Conservation (phyloP, 2,329 filamentous ascomycete genomes). For the Aureobasidium namibiae region DNA sequence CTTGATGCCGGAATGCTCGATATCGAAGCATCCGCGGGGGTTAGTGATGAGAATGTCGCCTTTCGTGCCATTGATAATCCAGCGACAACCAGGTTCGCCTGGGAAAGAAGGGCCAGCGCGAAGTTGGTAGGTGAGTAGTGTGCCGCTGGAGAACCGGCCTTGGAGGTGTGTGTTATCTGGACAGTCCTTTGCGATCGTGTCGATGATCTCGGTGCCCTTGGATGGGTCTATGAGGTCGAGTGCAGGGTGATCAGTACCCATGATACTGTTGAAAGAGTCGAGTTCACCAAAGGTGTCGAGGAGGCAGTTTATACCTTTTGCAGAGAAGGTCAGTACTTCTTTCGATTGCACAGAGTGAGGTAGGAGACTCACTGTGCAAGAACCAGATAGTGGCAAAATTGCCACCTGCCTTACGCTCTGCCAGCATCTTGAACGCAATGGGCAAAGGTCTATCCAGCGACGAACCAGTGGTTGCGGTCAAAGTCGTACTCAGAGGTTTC, state of each 20-base stretch:
- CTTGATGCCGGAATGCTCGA: background rate
- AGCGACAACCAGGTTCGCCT: constrained; percentile 38
- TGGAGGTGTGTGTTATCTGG: constrained; percentile 38
- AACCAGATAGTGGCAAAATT: constrained; percentile 33
- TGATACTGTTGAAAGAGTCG: constrained; percentile 29
- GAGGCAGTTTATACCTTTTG: background rate
- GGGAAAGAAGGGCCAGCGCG: constrained; percentile 45
- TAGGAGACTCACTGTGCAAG: constrained; percentile 2
- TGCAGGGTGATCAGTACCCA: constrained; percentile 39
- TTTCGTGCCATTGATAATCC: constrained; percentile 43
- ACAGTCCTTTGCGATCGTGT: constrained; percentile 19
- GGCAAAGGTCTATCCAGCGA: background rate
- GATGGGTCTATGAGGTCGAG: constrained; percentile 25
- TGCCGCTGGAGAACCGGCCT: constrained; percentile 32
- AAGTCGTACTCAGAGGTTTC: constrained; percentile 30
- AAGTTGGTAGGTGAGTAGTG: constrained; percentile 37
- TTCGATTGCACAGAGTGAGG: no score
- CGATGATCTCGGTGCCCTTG: background rate
- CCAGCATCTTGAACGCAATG: constrained; percentile 24
- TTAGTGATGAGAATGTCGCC: constrained; percentile 22
- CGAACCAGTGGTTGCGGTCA: constrained; percentile 21
- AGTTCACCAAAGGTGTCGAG: constrained; percentile 20
- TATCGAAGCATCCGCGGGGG: background rate
- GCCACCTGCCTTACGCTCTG: constrained; percentile 37
- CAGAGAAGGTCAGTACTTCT: background rate